Base-by-base conservation (phyloP, 768 basidiomycete genomes). In the Lactarius pseudohatsudake region DNA sequence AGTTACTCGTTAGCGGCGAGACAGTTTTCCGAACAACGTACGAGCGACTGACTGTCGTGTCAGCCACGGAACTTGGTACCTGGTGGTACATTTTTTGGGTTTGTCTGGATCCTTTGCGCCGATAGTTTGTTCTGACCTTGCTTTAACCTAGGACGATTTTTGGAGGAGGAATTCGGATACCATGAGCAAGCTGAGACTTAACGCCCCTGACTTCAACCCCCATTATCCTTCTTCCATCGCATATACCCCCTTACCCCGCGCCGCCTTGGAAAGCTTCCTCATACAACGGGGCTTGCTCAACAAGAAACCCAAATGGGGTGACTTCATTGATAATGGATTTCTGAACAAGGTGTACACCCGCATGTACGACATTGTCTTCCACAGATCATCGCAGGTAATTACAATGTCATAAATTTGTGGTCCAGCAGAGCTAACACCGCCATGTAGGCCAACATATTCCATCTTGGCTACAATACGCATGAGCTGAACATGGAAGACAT, bases 1-100 rank as follows among this genome's bases (percentile, higher is more conserved):
- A 79, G 59, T 73, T 90, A 38, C 76, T 88, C 73, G 69, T 77
- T 34, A 74, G 75, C 6, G 82, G 80, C 71, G 79, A 82, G 64
- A 75, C 72, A 16, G 79, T 81, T 0, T 81, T 91, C 55, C 74
- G 71, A 61, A 77, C 79, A 26, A 80, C 86, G 0, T 84, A 87
- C 73, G 80, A 84, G 38, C 81, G 91, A 43, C 78, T 86, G 63
- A 68, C 75, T 11, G 78, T 77, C 22, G 86, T 89, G 38, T 78
- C 84, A 1, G 69, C 71, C 10, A 81, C 82, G 1, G 79, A 81
- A 69, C 74, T 84, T 1, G 76, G 82, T 4, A 83, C 85, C 3
- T 91, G 89, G 87, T 93, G 91, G 91, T 91, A 88, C 70, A 79
- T 91, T 15, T 85, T 90, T 69, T 92, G 88, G 88, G 90, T 90